Conservation (phyloP, 495 filamentous ascomycete genomes). For the Hypomontagnella monticulosa region DNA sequence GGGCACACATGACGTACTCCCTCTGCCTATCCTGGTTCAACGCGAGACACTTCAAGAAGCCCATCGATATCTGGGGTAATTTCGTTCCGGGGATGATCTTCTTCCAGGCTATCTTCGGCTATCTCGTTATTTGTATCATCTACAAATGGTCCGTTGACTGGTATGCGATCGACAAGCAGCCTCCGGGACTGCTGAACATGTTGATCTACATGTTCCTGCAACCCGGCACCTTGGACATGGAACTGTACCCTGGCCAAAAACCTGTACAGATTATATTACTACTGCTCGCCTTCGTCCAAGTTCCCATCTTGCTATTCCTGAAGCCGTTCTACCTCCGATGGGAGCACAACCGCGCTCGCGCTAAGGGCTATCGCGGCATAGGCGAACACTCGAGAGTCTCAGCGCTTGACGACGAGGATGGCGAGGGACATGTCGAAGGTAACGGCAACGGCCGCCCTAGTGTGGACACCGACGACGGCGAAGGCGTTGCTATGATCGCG, state of each 20-base stretch:
- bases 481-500: constrained; percentile 90
- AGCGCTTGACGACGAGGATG: constrained; percentile 85
- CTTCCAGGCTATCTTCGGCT: constrained; percentile 99
- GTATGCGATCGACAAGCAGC: constrained; percentile 68
- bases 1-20: constrained; percentile 98
- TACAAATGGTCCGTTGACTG: constrained; percentile 98
- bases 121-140: constrained; percentile 90
- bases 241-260: constrained; percentile 80
- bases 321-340: constrained; percentile 94
- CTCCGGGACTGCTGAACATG: constrained; percentile 96
- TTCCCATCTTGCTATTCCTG: constrained; percentile 89
- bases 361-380: constrained; percentile 89
- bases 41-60: constrained; percentile 89
- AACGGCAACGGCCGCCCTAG: constrained; percentile 69
- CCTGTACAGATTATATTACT: constrained; percentile 79
- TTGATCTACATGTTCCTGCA: constrained; percentile 99
- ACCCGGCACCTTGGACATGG: constrained; percentile 75
- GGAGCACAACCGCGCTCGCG: constrained; percentile 90
- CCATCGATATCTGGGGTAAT: constrained; percentile 95
- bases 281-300: constrained; percentile 84
- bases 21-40: constrained; percentile 93
- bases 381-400: constrained; percentile 87
- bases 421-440: constrained; percentile 54
- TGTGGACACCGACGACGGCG: constrained; percentile 76
- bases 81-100: constrained; percentile 99